Base-by-base conservation (phyloP, 257 asterid species). In the Plantago ovata region DNA sequence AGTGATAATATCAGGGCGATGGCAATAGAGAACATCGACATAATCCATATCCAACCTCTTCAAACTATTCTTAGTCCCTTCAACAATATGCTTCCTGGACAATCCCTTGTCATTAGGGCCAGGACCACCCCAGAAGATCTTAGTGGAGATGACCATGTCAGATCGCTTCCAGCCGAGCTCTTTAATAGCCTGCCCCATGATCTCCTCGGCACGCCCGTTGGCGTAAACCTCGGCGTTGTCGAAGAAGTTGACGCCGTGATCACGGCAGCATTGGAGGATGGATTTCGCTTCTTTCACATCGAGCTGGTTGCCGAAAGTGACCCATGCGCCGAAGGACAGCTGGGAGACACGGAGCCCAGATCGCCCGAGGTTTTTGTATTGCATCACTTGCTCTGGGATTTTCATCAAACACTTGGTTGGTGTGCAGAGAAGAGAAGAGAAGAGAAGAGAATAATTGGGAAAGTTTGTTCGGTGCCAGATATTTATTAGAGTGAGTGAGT, bases 211-310 rank as follows among this genome's bases (percentile, higher is more conserved):
- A 10, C 97, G 80, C 52, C 97, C 99, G 20, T 89, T 93, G 36
- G 97, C 97, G 73, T 93, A 86, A 11, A 93, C 99, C 89, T 93
- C 99, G 38, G 99, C 99, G 56, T 86, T 93, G 64, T 93, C 98
- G 78, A 86, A 89, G 79, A 89, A 93, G 62, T 93, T 93, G 18
- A 93, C 97, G 60, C 99, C 99, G 59, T 75, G 23, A 45, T 93
- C 99, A 15, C 97, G 85, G 80, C 95, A 89, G 73, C 94, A 82
- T 19, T 93, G 99, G 79, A 93, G 96, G 74, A 93, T 69, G 52
- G 80, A 55, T 56, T 93, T 93, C 14, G 99, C 99, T 48, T 93
- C 99, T 70, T 89, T 93, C 15, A 93, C 97, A 48, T 86, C 99
- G 2, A 93, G 79, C 70, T 93, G 99, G 65, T 93, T 89, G 61